Conservation (phyloP, 2,329 filamentous ascomycete species). For the Arthrocladium fulminans region DNA sequence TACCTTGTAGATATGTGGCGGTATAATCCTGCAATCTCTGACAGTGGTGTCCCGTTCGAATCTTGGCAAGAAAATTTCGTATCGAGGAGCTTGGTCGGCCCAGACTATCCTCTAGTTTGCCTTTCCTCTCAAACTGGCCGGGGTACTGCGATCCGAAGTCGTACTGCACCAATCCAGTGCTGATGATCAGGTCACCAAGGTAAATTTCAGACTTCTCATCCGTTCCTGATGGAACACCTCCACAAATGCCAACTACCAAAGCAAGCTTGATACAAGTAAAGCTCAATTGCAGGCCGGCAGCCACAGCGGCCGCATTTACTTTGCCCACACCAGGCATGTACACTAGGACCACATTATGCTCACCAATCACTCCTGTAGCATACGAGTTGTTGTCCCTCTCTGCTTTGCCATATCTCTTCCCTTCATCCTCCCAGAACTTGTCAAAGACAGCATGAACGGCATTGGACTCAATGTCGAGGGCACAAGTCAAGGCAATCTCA, state of each 20-base stretch:
- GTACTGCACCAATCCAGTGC: constrained; percentile 23
- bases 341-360: constrained; percentile 20
- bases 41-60: constrained; percentile 10
- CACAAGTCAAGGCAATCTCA: too few species aligned
- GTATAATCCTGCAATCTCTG: constrained; percentile 6
- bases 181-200: constrained; percentile 29
- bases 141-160: constrained; percentile 26
- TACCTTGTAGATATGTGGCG: not conserved
- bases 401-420: too few species aligned
- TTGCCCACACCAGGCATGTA: constrained; percentile 20
- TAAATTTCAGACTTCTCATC: constrained; percentile 20
- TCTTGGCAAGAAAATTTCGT: constrained; percentile 15
- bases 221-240: constrained; percentile 25
- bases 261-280: constrained; percentile 28
- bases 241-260: constrained; percentile 34
- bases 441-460: too few species aligned
- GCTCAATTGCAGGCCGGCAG: constrained; percentile 27
- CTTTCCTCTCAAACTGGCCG: constrained; percentile 20
- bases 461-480: too few species aligned
- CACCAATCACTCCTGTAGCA: constrained; percentile 16
- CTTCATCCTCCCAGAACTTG: too few species aligned
- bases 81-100: constrained; percentile 20
- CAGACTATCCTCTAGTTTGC: constrained; percentile 16
- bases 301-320: constrained; percentile 17
- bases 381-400: constrained; percentile 44